phyloP scores from a whole-genome alignment of 148 eudicot genomes.

The Polygonum maritimum region DNA sequence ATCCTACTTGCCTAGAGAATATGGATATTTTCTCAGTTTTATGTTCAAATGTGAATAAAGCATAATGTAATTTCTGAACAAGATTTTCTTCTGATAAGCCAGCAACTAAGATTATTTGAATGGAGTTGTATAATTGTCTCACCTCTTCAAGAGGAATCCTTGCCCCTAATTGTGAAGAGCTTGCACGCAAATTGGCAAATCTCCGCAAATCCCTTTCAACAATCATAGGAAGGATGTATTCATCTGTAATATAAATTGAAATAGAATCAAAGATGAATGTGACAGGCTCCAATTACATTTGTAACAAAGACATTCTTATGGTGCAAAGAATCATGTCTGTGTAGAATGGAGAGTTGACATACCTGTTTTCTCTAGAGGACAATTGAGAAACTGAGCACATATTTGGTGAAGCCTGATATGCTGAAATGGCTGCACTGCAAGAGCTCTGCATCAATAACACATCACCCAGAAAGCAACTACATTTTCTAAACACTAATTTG shows the following conservation, averaged over 20 bases:
- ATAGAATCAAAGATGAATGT: too few species aligned
- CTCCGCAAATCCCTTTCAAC: conserved; percentile 83
- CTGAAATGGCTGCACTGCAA: too few species aligned
- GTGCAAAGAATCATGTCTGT: too few species aligned
- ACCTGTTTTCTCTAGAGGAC: too few species aligned
- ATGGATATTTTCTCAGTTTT: background rate
- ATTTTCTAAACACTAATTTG: too few species aligned
- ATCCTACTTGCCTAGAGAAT: background rate
- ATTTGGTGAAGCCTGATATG: too few species aligned
- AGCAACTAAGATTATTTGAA: background rate
- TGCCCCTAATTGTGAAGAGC: conserved; percentile 57
- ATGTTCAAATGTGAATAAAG: background rate
- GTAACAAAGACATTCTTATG: too few species aligned
- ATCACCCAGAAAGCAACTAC: too few species aligned
- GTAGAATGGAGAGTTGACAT: too few species aligned
- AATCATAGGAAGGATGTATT: conserved; percentile 89
- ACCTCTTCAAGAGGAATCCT: conserved; percentile 57
- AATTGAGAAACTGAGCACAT: too few species aligned
- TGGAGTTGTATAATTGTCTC: background rate
- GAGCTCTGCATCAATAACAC: too few species aligned
- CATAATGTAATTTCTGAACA: background rate
- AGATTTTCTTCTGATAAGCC: background rate
- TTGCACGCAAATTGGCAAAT: conserved; percentile 59
- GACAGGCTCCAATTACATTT: too few species aligned
- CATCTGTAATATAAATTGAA: conserved; percentile 44